Base-by-base conservation (phyloP, 2,329 filamentous ascomycete genomes). In the Xylariomycetidae sp. region DNA sequence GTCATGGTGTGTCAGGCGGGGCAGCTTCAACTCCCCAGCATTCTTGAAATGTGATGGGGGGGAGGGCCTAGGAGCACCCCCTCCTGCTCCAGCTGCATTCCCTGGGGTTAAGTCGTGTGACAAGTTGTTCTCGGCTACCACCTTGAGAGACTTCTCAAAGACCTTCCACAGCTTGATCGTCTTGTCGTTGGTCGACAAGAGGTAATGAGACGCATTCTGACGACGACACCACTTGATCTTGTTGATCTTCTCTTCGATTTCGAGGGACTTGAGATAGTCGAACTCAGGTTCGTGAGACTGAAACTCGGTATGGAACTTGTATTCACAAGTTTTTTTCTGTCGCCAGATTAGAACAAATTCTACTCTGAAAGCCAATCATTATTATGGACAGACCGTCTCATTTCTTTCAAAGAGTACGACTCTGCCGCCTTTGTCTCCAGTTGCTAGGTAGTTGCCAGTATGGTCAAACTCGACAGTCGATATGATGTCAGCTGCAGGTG, bases 171-270 rank as follows among this genome's bases (percentile, higher is more conserved):
- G 73, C 72, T 98, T 98, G 76, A 98, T 98, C 26, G 92, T 98
- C 74, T 98, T 98, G 72, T 98, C 92, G 61, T 98, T 98, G 52
- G 92, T 98, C 27, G 92, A 97, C 37, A 98, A 79, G 33, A 98
- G 80, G 64, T 95, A 98, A 69, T 98, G 92, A 36, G 92, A 97
- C 42, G 90, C 86, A 72, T 98, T 98, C 67, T 97, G 90, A 66
- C 92, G 83, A 58, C 85, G 82, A 64, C 92, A 98, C 92, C 92
- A 98, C 66, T 97, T 98, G 70, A 98, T 98, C 74, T 98, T 98
- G 77, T 98, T 98, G 76, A 98, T 98, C 72, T 98, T 98, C 67
- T 98, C 92, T 74, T 98, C 92, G 58, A 98, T 98, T 67, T 98
- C 92, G 51, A 98, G 77, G 20, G 92, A 98, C 68, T 98, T 98